A percentile compares a stretch with the other conserved stretches of the same genome.
These are phyloP conservation scores for Verticillium albo-atrum DNA, from an alignment of 2,329 filamentous ascomycete species.

Conservation along the genomic window DNA sequence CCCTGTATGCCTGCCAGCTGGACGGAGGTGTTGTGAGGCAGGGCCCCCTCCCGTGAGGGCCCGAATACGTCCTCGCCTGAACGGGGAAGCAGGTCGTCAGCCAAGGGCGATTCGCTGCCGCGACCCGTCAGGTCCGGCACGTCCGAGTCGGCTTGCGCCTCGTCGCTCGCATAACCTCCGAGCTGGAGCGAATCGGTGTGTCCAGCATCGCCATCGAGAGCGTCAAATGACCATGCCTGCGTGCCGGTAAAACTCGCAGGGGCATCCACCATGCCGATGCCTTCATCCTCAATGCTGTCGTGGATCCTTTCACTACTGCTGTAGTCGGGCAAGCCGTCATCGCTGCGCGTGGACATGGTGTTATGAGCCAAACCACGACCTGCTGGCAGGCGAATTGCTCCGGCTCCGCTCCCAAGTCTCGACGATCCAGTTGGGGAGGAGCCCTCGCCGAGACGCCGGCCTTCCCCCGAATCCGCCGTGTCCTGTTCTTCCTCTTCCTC, in stretches of 20 bases:
- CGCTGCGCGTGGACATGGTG: slow-evolving; percentile 20
- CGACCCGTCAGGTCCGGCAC: slow-evolving; percentile 23
- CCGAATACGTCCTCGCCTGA: slow-evolving; percentile 1
- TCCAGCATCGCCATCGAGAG: slow-evolving; percentile 24
- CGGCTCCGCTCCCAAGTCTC: slow-evolving; percentile 78
- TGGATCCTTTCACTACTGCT: slow-evolving; percentile 24
- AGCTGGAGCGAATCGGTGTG: slow-evolving; percentile 22
- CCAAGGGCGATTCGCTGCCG: slow-evolving; percentile 13
- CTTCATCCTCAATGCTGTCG: slow-evolving; percentile 46
- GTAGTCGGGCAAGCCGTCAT: slow-evolving; percentile 18
- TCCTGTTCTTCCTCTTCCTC: slow-evolving; percentile 42
- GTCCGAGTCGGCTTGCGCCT: slow-evolving; percentile 35
- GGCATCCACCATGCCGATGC: slow-evolving; percentile 33
- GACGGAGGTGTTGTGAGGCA: not conserved
- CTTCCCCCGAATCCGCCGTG: slow-evolving; percentile 64
- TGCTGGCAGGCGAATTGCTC: slow-evolving; percentile 65
- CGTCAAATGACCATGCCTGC: slow-evolving; percentile 43
- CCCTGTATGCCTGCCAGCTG: slow-evolving; percentile 23
- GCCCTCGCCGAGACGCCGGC: slow-evolving; percentile 74
- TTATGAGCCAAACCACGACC: slow-evolving; percentile 53
- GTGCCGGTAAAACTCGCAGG: slow-evolving; percentile 17
- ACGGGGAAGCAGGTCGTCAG: slow-evolving; percentile 1
- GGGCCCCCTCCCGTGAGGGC: not conserved
- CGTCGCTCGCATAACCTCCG: slow-evolving; percentile 37
- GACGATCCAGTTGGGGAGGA: slow-evolving; percentile 87